A percentile compares a stretch with the other conserved stretches of the same genome.
Conservation (phyloP, 495 filamentous ascomycete genomes). For the Opeltia flavorubescens region DNA sequence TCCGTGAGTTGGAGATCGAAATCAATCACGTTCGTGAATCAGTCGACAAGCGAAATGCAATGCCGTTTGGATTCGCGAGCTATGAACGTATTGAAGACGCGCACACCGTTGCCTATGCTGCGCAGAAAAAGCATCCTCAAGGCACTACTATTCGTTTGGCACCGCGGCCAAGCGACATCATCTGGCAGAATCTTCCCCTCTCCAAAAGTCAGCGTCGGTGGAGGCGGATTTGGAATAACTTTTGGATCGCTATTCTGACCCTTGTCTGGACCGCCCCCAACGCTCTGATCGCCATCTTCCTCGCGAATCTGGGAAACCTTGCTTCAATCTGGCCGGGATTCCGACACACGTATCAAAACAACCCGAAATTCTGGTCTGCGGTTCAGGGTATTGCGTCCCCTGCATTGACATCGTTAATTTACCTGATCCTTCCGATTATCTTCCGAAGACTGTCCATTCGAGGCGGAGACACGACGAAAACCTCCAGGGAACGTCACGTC, state of each 20-base stretch:
- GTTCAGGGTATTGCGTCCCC: conserved; percentile 93
- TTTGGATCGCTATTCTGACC: conserved; percentile 73
- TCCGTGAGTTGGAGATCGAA: conserved; percentile 65
- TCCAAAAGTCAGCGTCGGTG: conserved; percentile 49
- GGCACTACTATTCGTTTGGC: conserved; percentile 69
- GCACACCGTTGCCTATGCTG: conserved; percentile 71
- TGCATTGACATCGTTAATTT: conserved; percentile 76
- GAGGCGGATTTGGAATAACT: conserved; percentile 60
- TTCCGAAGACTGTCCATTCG: conserved; percentile 71
- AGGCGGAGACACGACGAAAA: conserved; percentile 80
- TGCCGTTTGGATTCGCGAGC: conserved; percentile 88
- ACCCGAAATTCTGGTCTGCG: conserved; percentile 61
- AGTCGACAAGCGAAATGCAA: conserved; percentile 73
- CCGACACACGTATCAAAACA: conserved; percentile 39
- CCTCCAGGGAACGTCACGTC: conserved; percentile 85
- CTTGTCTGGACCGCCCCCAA: conserved; percentile 90
- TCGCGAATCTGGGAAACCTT: conserved; percentile 70
- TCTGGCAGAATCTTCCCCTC: conserved; percentile 85
- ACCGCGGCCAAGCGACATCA: conserved; percentile 78
- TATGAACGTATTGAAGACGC: conserved; percentile 79
- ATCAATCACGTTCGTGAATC: conserved; percentile 69
- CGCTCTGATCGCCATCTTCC: conserved; percentile 84
- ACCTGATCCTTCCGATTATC: conserved; percentile 75
- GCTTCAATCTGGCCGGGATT: conserved; percentile 72
- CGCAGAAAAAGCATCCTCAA: conserved; percentile 64